These are phyloP conservation scores for Syncephalis plumigaleata DNA, from an alignment of 371 early-diverging fungal species.

Conservation along the genomic window DNA sequence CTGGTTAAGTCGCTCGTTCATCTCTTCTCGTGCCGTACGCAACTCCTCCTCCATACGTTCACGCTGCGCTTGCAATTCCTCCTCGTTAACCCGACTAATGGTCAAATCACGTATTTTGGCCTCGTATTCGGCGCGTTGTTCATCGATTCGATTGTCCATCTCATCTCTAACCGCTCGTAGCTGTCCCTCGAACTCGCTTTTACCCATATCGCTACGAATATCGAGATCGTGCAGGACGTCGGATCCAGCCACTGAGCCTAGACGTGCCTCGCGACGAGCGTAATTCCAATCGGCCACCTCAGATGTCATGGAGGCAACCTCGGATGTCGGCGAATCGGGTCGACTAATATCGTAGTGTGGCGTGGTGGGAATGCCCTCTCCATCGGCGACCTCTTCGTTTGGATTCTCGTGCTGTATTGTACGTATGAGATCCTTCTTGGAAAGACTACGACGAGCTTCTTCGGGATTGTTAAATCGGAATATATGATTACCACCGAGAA, in stretches of 20 bases:
- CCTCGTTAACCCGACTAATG: constrained; percentile 17
- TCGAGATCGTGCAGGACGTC: constrained; percentile 35
- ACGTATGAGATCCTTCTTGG: constrained; percentile 2
- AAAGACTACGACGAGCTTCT: constrained; percentile 43
- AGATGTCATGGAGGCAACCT: constrained; percentile 23
- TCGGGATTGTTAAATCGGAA: constrained; percentile 79
- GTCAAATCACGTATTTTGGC: constrained; percentile 29
- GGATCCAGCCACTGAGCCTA: constrained; percentile 21
- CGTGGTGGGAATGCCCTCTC: not conserved
- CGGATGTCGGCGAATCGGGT: constrained; percentile 39
- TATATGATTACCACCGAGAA: constrained; percentile 65
- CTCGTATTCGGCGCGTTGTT: constrained; percentile 34
- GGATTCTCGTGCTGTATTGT: too few species aligned
- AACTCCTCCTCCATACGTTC: constrained; percentile 18
- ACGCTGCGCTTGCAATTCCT: constrained; percentile 16
- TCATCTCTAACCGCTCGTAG: constrained; percentile 28
- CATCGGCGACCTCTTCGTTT: constrained; percentile 9
- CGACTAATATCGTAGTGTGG: constrained; percentile 11
- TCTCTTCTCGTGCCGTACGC: constrained; percentile 23
- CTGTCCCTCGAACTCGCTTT: constrained; percentile 25
- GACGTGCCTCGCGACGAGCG: constrained; percentile 47
- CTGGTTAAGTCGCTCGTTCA: constrained; percentile 21
- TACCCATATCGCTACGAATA: constrained; percentile 10
- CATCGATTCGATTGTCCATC: constrained; percentile 28
- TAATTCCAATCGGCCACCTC: constrained; percentile 62